These are phyloP conservation scores for Phytophthora ramorum DNA, from an alignment of 352 stramenopile genomes.

Conservation along the genomic window DNA sequence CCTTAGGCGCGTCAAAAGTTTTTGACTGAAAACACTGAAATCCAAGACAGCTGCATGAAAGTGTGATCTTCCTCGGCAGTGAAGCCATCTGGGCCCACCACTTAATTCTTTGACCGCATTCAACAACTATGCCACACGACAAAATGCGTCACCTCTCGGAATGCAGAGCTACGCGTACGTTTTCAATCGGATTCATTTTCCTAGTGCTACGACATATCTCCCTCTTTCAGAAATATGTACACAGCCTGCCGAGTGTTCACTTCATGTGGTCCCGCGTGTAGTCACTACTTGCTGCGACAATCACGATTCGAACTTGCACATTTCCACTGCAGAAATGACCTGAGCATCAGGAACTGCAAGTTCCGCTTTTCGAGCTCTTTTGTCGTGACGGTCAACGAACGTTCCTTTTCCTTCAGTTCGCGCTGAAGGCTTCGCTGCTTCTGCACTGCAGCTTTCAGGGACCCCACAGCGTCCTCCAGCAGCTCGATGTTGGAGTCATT, in stretches of 20 bases:
- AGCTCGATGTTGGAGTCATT: conserved; percentile 49
- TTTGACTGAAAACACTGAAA: conserved; percentile 10
- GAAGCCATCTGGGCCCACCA: conserved; percentile 11
- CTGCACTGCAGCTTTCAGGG: conserved; percentile 45
- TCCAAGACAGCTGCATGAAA: conserved; percentile 20
- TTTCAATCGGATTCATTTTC: not conserved
- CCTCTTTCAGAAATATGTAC: not conserved
- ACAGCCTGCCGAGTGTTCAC: not conserved
- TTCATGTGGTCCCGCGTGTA: not conserved
- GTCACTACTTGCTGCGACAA: conserved; percentile 3
- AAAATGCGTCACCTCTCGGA: not conserved
- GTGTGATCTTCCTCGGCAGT: not conserved
- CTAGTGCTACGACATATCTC: conserved; percentile 1
- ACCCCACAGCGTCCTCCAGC: conserved; percentile 50
- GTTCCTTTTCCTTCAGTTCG: conserved; percentile 36
- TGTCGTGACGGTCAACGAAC: conserved; percentile 23
- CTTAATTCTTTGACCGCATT: conserved; percentile 31
- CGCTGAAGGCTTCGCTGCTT: conserved; percentile 41
- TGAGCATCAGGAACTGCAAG: conserved; percentile 47
- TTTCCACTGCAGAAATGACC: conserved; percentile 56
- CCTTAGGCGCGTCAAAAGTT: conserved; percentile 7
- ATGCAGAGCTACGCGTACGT: not conserved
- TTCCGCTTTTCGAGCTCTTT: conserved; percentile 33
- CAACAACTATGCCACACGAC: conserved; percentile 32
- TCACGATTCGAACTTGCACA: conserved; percentile 24